phyloP scores from a whole-genome alignment of 495 filamentous ascomycete species.

The Jackrogersella minutella region DNA sequence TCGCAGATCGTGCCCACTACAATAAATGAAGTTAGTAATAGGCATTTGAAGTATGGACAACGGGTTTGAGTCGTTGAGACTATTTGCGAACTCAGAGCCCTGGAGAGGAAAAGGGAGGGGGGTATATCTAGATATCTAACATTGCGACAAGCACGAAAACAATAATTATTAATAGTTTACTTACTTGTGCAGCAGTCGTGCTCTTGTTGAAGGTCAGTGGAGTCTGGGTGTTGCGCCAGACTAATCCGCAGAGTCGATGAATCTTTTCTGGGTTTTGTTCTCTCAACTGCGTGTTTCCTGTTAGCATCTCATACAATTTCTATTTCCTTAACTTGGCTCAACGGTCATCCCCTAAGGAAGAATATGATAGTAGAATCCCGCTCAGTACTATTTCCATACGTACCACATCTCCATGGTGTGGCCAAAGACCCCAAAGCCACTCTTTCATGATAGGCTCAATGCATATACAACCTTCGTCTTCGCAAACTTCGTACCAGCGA shows the following conservation, averaged over 20 bases:
- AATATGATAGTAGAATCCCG: neutral
- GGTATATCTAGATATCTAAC: too few species aligned
- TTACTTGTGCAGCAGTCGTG: slow-evolving; percentile 33
- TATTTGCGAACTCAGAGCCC: too few species aligned
- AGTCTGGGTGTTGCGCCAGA: slow-evolving; percentile 45
- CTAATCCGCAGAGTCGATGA: slow-evolving; percentile 37
- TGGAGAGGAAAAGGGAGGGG: too few species aligned
- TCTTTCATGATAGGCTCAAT: slow-evolving; percentile 47
- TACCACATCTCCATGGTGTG: slow-evolving; percentile 35
- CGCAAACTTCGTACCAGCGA: slow-evolving; percentile 43
- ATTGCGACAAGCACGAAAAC: too few species aligned
- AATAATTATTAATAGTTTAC: neutral
- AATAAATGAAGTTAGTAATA: neutral
- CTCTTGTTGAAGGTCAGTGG: slow-evolving; percentile 35
- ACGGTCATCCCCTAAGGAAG: neutral
- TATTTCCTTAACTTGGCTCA: too few species aligned
- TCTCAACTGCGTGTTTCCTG: slow-evolving; percentile 16
- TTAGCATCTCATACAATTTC: slow-evolving; percentile 2
- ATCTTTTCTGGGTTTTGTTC: slow-evolving; percentile 45
- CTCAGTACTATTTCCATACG: slow-evolving; percentile 6
- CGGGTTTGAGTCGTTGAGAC: too few species aligned
- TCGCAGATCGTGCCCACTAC: slow-evolving; percentile 39
- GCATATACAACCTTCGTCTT: slow-evolving; percentile 40
- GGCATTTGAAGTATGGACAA: neutral
- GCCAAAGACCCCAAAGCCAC: slow-evolving; percentile 42